A percentile compares a stretch with the other conserved stretches of the same genome.
Evolutionary conservation across 768 basidiomycete genomes (phyloP).

Genomic region (Psilocybe sp.): DNA sequence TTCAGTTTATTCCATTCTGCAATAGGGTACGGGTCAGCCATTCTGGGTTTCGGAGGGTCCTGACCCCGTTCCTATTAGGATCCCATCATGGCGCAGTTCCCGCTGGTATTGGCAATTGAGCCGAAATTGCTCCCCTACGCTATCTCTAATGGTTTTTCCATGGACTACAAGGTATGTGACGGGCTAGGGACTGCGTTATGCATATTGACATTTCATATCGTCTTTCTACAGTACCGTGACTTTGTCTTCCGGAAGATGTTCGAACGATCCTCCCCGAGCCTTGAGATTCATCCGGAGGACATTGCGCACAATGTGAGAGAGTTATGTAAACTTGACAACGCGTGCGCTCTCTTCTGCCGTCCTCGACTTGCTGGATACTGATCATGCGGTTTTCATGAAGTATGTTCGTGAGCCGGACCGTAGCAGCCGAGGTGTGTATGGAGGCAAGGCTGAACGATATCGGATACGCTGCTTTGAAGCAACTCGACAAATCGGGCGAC

Average conservation of each 20-base stretch:
- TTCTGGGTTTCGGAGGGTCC: background rate
- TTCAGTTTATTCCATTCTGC: conserved; percentile 76
- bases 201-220: background rate
- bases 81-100: conserved; percentile 75
- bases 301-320: conserved; percentile 71
- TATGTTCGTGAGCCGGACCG: conserved; percentile 80
- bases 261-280: conserved; percentile 49
- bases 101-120: conserved; percentile 74
- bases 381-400: conserved; percentile 30
- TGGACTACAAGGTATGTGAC: conserved; percentile 67
- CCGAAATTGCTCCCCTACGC: conserved; percentile 72
- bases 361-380: conserved; percentile 2
- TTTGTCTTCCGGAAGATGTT: conserved; percentile 90
- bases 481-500: conserved; percentile 59
- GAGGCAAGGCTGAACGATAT: conserved; percentile 70
- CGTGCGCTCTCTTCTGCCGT: conserved; percentile 37
- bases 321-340: conserved; percentile 64
- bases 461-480: conserved; percentile 67
- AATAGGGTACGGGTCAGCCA: conserved; percentile 46
- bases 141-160: conserved; percentile 68
- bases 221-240: conserved; percentile 60
- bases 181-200: conserved; percentile 1
- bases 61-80: conserved; percentile 41
- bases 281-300: conserved; percentile 55
- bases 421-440: conserved; percentile 83